These are phyloP conservation scores for Ustilago cynodontis DNA, from an alignment of 1,284 basidiomycete species.

Conservation along the genomic window DNA sequence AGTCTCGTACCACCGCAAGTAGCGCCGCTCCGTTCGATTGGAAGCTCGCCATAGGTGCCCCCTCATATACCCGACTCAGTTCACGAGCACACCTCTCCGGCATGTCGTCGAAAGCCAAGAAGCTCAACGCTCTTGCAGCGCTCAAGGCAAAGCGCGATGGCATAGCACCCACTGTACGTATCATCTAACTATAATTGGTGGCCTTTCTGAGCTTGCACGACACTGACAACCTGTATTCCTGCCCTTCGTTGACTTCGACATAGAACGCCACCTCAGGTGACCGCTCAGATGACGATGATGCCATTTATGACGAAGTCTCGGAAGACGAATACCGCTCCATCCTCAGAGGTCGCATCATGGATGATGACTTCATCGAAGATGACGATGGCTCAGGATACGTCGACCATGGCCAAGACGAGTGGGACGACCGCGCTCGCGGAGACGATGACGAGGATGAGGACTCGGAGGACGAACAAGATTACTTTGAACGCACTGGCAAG, in stretches of 20 bases:
- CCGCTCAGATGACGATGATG: constrained; percentile 64
- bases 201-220: neutral
- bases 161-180: constrained; percentile 31
- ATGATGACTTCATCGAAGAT: constrained; percentile 91
- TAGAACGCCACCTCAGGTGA: constrained; percentile 27
- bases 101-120: constrained; percentile 58
- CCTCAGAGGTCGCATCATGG: constrained; percentile 84
- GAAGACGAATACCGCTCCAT: constrained; percentile 91
- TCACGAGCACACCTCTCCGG: neutral
- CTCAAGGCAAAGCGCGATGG: constrained; percentile 66
- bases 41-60: neutral
- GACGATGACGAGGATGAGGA: constrained; percentile 72
- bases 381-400: constrained; percentile 92
- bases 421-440: constrained; percentile 71
- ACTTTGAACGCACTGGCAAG: constrained; percentile 66
- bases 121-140: constrained; percentile 64
- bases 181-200: neutral
- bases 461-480: constrained; percentile 64
- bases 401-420: constrained; percentile 96
- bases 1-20: neutral
- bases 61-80: neutral
- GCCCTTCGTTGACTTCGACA: neutral
- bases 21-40: neutral
- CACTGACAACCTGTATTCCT: neutral
- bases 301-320: constrained; percentile 89